Conservation (phyloP, 306 rosid species). For the Begonia masoniana region DNA sequence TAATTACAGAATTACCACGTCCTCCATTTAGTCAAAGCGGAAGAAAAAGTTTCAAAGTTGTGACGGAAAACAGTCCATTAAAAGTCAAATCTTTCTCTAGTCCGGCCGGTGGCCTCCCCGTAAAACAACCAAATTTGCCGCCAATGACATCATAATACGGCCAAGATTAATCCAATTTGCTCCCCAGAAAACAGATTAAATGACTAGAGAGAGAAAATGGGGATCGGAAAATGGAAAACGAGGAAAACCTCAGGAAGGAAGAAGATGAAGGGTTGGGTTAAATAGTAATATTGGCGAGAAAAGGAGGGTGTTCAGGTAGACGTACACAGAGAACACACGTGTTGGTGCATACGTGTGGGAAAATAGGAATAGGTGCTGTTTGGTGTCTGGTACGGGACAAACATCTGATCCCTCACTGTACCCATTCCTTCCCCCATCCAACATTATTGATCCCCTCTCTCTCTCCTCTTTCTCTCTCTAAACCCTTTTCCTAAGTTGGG, state of each 20-base stretch:
- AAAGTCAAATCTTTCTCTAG: no score
- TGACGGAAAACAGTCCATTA: no score
- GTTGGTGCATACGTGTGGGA: constrained; percentile 28
- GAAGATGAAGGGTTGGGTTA: background rate
- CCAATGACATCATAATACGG: no score
- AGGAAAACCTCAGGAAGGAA: background rate
- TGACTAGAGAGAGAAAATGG: no score
- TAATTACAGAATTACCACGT: constrained; percentile 1
- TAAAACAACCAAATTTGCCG: no score
- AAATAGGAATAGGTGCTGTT: constrained; percentile 18
- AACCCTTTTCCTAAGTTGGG: no score
- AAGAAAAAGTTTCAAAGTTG: no score
- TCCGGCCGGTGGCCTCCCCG: no score
- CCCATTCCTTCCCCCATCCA: constrained; percentile 6
- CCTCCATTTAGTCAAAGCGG: no score
- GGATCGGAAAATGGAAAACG: background rate
- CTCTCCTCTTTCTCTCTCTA: background rate
- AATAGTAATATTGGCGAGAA: constrained; percentile 8
- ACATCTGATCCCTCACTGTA: constrained; percentile 21
- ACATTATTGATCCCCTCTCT: constrained; percentile 22
- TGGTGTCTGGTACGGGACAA: constrained; percentile 38
- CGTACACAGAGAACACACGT: constrained; percentile 15
- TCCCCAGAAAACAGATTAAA: no score
- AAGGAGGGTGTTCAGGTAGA: constrained; percentile 5
- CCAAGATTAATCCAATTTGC: no score